Percentiles rank a stretch among this genome's conserved stretches.
Evolutionary conservation across 192 early-diverging fungal species (phyloP).

Genomic region (Backusella westeae): DNA sequence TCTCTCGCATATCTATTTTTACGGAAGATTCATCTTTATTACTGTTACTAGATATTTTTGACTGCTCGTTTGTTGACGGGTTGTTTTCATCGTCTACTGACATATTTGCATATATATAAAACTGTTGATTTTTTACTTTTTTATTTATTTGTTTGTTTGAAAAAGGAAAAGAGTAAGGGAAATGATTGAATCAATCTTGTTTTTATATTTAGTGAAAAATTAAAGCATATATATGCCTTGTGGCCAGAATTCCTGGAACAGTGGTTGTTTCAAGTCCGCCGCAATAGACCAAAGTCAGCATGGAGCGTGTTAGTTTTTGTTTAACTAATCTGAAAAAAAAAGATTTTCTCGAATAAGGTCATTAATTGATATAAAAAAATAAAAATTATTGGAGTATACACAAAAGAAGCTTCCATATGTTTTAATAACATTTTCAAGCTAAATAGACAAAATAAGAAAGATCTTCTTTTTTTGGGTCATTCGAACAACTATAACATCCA

Average conservation of each 20-base stretch:
- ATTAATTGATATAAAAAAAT: background rate
- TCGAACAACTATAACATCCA: background rate
- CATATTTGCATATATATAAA: background rate
- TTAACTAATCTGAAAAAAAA: background rate
- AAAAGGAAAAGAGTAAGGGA: background rate
- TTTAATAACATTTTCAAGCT: background rate
- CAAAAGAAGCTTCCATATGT: background rate
- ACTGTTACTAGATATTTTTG: background rate
- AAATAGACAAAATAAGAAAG: conserved; percentile 5
- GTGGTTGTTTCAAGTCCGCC: background rate
- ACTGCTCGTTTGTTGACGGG: background rate
- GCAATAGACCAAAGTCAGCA: background rate
- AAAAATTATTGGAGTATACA: background rate
- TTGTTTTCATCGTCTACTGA: background rate
- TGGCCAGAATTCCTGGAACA: conserved; percentile 3
- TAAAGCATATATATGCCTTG: background rate
- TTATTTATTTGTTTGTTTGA: background rate
- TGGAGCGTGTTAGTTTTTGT: background rate
- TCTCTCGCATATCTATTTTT: conserved; percentile 18
- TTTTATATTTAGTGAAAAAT: background rate
- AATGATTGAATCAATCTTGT: background rate
- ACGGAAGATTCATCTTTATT: background rate
- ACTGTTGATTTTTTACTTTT: background rate
- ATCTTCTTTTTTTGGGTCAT: background rate
- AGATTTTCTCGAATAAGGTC: conserved; percentile 7